Evolutionary conservation across 768 basidiomycete species (phyloP).

Genomic region (Lentinula guzmanii): DNA sequence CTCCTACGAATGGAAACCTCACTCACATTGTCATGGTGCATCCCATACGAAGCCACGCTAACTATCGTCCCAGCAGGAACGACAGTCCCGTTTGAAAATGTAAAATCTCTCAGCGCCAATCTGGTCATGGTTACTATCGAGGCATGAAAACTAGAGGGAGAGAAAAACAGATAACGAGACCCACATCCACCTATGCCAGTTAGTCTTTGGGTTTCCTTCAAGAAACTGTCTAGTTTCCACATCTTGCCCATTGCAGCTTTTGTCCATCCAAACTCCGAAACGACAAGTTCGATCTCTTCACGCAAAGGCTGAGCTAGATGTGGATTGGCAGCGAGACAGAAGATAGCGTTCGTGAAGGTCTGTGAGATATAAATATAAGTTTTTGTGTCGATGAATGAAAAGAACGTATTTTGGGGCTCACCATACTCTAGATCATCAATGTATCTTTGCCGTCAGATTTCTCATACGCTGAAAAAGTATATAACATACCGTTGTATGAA

Average conservation of each 20-base stretch:
- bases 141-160: constrained; percentile 5
- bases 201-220: constrained; percentile 33
- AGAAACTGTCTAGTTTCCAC: constrained; percentile 38
- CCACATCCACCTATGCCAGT: constrained; percentile 18
- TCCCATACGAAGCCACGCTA: constrained; percentile 3
- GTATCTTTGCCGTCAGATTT: too few species aligned
- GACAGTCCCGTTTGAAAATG: constrained; percentile 13
- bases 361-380: not conserved
- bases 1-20: too few species aligned
- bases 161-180: constrained; percentile 4
- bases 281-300: constrained; percentile 23
- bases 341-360: constrained; percentile 23
- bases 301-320: constrained; percentile 23
- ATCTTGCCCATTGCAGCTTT: constrained; percentile 33
- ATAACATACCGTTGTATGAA: constrained; percentile 25
- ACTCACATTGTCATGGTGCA: constrained; percentile 10
- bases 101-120: constrained; percentile 8
- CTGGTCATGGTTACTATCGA: constrained; percentile 10
- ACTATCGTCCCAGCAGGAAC: constrained; percentile 10
- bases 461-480: not conserved
- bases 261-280: constrained; percentile 30
- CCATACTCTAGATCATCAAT: not conserved
- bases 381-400: not conserved
- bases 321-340: constrained; percentile 22
- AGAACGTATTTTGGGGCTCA: not conserved